These are phyloP conservation scores for Microcos paniculata DNA, from an alignment of 345 rosid species.

Conservation along the genomic window DNA sequence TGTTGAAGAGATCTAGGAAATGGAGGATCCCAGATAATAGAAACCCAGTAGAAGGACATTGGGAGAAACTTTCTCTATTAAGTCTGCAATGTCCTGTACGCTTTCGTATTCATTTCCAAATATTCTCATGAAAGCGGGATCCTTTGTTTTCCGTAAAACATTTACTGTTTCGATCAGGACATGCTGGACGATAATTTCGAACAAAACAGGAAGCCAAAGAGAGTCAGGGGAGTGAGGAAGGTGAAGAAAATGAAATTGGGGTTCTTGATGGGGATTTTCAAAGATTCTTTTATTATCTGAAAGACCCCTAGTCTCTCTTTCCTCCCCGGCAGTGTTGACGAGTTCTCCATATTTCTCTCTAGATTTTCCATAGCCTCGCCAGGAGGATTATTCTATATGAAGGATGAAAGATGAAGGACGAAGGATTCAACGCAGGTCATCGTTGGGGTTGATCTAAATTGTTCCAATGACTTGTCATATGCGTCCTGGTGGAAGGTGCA, in stretches of 20 bases:
- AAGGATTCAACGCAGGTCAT: background rate
- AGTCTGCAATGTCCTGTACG: background rate
- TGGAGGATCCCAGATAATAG: background rate
- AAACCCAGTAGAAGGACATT: background rate
- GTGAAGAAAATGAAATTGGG: slow-evolving; percentile 28
- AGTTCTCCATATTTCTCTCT: slow-evolving; percentile 8
- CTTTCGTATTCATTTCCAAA: background rate
- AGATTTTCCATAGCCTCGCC: background rate
- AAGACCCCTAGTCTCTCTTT: slow-evolving; percentile 20
- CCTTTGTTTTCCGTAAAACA: no score
- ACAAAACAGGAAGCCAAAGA: slow-evolving; percentile 25
- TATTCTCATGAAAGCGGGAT: background rate
- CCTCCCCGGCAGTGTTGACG: background rate
- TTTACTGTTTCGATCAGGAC: slow-evolving; percentile 12
- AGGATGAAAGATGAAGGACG: no score
- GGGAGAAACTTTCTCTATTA: background rate
- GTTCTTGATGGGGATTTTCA: slow-evolving; percentile 18
- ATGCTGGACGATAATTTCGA: slow-evolving; percentile 24
- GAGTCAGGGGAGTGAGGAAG: slow-evolving; percentile 28
- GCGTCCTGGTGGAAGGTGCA: background rate
- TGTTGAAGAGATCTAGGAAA: slow-evolving; percentile 13
- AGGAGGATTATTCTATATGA: no score
- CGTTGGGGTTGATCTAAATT: background rate
- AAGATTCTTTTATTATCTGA: slow-evolving; percentile 19
- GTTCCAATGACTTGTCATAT: background rate